Evolutionary conservation across 2,329 filamentous ascomycete species (phyloP).

Genomic region (Aspergillus alliaceus): DNA sequence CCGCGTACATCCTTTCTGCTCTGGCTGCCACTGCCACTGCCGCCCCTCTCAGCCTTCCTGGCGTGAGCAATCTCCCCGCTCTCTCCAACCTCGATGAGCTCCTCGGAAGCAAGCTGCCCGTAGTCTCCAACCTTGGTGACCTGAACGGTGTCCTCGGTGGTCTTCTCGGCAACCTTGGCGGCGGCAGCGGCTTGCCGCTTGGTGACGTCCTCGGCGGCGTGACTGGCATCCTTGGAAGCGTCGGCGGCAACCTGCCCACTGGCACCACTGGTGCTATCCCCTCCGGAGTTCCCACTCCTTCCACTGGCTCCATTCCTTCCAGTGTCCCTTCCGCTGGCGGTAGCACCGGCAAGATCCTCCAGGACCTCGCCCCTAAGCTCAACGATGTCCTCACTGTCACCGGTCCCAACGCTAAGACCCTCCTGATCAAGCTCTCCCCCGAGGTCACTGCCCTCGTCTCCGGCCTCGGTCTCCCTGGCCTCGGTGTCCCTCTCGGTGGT

Average conservation of each 20-base stretch:
- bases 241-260: too few species aligned
- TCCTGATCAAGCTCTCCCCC: constrained; percentile 32
- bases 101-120: neutral
- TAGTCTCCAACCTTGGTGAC: neutral
- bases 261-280: neutral
- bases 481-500: constrained; percentile 26
- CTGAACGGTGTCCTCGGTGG: neutral
- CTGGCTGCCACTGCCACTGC: neutral
- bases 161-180: neutral
- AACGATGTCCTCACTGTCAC: constrained; percentile 23
- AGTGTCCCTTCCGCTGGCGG: neutral
- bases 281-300: neutral
- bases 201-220: neutral
- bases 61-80: neutral
- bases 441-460: constrained; percentile 28
- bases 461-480: constrained; percentile 27
- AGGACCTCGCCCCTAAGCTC: neutral
- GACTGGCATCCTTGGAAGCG: neutral
- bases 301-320: neutral
- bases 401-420: constrained; percentile 23
- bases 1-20: neutral
- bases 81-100: neutral
- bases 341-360: neutral
- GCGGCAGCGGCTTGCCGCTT: neutral
- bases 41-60: neutral